phyloP scores from a whole-genome alignment of 2,329 filamentous ascomycete genomes.

The Cryphonectria naterciae region DNA sequence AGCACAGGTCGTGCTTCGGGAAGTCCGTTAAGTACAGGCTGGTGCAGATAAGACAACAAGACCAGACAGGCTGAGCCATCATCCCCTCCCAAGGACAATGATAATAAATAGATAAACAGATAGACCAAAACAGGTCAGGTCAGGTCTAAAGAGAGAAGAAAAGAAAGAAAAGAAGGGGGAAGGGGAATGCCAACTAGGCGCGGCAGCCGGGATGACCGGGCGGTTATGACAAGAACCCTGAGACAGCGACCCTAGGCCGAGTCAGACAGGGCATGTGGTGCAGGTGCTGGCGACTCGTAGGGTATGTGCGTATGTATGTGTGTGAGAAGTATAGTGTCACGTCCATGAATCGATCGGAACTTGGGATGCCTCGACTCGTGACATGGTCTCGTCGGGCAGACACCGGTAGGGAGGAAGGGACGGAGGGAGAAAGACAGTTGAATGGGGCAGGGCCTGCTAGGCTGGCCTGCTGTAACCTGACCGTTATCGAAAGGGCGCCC shows the following conservation, averaged over 20 bases:
- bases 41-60: constrained; percentile 5
- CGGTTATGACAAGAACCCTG: constrained; percentile 13
- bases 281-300: constrained; percentile 7
- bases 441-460: neutral
- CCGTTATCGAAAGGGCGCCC: neutral
- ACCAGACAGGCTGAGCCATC: neutral
- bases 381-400: neutral
- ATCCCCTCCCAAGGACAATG: neutral
- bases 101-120: neutral
- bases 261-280: constrained; percentile 22
- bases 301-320: constrained; percentile 1
- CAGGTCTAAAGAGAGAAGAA: neutral
- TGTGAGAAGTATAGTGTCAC: neutral
- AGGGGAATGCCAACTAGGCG: constrained; percentile 21
- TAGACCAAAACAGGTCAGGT: neutral
- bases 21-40: constrained; percentile 6
- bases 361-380: neutral
- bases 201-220: constrained; percentile 24
- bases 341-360: neutral
- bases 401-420: neutral
- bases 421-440: neutral
- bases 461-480: neutral
- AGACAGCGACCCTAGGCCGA: constrained; percentile 26
- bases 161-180: neutral
- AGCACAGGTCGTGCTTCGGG: constrained; percentile 2